A percentile compares a stretch with the other conserved stretches of the same genome.
Evolutionary conservation across 176 grass and related monocot species (phyloP).

Genomic region (Echinochloa phyllopogon): DNA sequence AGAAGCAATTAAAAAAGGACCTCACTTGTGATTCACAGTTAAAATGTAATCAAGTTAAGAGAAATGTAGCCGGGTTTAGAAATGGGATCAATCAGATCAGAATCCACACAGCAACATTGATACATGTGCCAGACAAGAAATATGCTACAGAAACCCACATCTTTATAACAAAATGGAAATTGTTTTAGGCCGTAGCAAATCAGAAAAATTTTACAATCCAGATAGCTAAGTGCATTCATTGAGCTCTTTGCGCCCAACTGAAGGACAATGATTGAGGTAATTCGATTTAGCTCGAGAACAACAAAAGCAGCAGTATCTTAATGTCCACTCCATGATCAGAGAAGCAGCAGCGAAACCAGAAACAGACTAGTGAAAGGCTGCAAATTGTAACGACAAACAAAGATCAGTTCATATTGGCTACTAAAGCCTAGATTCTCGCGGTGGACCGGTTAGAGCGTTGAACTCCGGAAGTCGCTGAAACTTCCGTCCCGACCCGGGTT

Average conservation of each 20-base stretch:
- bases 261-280: background rate
- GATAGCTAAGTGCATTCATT: background rate
- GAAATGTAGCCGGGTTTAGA: background rate
- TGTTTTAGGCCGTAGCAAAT: background rate
- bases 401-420: background rate
- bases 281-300: background rate
- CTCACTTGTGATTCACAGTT: background rate
- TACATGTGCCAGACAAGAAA: background rate
- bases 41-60: background rate
- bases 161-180: background rate
- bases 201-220: background rate
- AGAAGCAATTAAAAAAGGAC: background rate
- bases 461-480: too few species aligned
- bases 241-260: background rate
- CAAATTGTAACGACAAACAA: background rate
- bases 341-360: background rate
- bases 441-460: too few species aligned
- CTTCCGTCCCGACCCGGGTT: too few species aligned
- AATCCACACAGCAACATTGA: background rate
- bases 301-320: background rate
- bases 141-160: background rate
- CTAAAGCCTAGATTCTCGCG: too few species aligned
- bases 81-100: background rate
- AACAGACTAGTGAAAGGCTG: background rate
- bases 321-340: background rate